Conservation (phyloP, 2,329 filamentous ascomycete genomes). For the Aureobasidium sp. region DNA sequence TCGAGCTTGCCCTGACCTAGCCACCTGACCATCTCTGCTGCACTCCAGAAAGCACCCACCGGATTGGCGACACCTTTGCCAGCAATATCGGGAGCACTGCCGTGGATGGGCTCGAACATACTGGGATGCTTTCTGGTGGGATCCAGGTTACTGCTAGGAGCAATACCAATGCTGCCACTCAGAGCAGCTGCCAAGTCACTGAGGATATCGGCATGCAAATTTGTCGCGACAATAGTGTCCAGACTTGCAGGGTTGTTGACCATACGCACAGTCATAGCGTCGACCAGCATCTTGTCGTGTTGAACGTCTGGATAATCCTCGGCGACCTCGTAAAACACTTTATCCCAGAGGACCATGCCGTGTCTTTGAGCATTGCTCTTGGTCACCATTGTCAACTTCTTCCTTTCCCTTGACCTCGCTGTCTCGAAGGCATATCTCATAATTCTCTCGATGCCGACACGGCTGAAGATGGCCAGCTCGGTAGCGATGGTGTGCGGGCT, state of each 20-base stretch:
- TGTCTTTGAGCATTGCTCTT: slow-evolving; percentile 44
- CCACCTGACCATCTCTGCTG: slow-evolving; percentile 60
- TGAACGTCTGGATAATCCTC: slow-evolving; percentile 40
- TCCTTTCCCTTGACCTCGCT: slow-evolving; percentile 35
- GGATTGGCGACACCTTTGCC: slow-evolving; percentile 58
- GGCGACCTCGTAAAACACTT: slow-evolving; percentile 39
- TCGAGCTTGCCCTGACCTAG: slow-evolving; percentile 46
- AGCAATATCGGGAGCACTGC: slow-evolving; percentile 57
- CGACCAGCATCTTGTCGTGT: slow-evolving; percentile 44
- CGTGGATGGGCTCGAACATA: slow-evolving; percentile 52
- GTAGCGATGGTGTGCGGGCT: slow-evolving; percentile 36
- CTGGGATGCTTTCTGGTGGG: slow-evolving; percentile 52
- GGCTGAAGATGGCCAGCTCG: slow-evolving; percentile 42
- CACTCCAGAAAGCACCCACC: slow-evolving; percentile 62
- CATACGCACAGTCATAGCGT: slow-evolving; percentile 43
- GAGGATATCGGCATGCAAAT: slow-evolving; percentile 53
- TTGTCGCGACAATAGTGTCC: slow-evolving; percentile 44
- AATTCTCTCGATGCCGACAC: slow-evolving; percentile 40
- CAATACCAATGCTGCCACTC: slow-evolving; percentile 61
- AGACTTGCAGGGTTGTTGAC: slow-evolving; percentile 38
- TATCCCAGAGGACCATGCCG: slow-evolving; percentile 45
- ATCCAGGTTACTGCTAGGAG: slow-evolving; percentile 60
- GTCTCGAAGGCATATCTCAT: slow-evolving; percentile 44
- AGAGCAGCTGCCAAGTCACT: slow-evolving; percentile 61
- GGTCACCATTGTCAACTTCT: slow-evolving; percentile 44